phyloP scores from a whole-genome alignment of 306 rosid species.

The Prosopis cineraria region DNA sequence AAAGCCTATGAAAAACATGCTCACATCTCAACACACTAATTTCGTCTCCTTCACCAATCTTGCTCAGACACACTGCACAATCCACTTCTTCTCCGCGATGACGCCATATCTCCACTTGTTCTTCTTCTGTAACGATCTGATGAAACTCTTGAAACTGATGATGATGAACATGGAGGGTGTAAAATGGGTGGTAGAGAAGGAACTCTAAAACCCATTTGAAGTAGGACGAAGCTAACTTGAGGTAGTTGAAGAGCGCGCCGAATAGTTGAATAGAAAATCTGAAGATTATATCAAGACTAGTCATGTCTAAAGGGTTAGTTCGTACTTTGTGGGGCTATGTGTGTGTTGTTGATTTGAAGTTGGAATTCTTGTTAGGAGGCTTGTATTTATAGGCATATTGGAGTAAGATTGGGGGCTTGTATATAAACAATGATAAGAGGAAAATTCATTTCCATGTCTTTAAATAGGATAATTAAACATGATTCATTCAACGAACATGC shows the following conservation, averaged over 20 bases:
- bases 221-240: slow-evolving; percentile 7
- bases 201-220: slow-evolving; percentile 40
- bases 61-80: slow-evolving; percentile 49
- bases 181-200: slow-evolving; percentile 40
- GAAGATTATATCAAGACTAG: background rate
- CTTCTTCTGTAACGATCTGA: background rate
- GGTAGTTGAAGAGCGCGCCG: slow-evolving; percentile 23
- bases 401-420: no score
- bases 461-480: no score
- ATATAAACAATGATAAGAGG: no score
- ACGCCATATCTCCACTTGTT: background rate
- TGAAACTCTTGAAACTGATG: background rate
- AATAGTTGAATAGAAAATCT: background rate
- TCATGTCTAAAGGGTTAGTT: no score
- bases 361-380: no score
- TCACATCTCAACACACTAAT: slow-evolving; percentile 49
- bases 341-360: no score
- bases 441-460: no score
- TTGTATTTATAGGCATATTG: no score
- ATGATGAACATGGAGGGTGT: background rate
- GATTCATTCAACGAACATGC: no score
- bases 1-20: slow-evolving; percentile 44
- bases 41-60: slow-evolving; percentile 51
- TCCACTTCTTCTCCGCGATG: slow-evolving; percentile 29
- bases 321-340: no score